A percentile compares a stretch with the other conserved stretches of the same genome.
Conservation (phyloP, 2,329 filamentous ascomycete genomes). For the Escovopsis sp. region DNA sequence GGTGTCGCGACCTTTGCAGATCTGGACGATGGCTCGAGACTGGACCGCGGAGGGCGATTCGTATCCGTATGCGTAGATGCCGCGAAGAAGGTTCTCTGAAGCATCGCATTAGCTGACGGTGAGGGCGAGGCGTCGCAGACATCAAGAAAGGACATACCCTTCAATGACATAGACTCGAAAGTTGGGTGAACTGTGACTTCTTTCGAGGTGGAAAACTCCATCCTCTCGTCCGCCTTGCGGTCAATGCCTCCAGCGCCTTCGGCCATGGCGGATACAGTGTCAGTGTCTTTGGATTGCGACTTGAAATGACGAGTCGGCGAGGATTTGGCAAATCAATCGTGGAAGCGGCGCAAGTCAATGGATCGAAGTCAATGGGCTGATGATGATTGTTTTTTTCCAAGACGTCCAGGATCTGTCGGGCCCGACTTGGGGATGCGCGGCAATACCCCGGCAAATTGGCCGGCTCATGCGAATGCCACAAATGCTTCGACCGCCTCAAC, state of each 20-base stretch:
- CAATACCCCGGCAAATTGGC: slow-evolving; percentile 15
- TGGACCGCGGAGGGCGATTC: slow-evolving; percentile 96
- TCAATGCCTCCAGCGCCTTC: slow-evolving; percentile 66
- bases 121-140: no score
- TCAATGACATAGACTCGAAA: slow-evolving; percentile 91
- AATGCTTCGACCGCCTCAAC: slow-evolving; percentile 3
- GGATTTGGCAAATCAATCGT: no score
- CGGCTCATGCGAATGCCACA: slow-evolving; percentile 1
- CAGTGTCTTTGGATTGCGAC: background rate
- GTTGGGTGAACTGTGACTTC: slow-evolving; percentile 92
- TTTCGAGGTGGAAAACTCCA: slow-evolving; percentile 97
- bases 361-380: background rate
- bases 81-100: slow-evolving; percentile 79
- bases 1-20: slow-evolving; percentile 97
- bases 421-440: slow-evolving; percentile 10
- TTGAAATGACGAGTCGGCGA: background rate
- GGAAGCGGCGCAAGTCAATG: no score
- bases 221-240: slow-evolving; percentile 84
- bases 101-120: background rate
- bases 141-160: slow-evolving; percentile 50
- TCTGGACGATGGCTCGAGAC: slow-evolving; percentile 93
- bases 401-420: background rate
- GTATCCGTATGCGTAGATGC: slow-evolving; percentile 97
- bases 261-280: slow-evolving; percentile 50
- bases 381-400: slow-evolving; percentile 1